Base-by-base conservation (phyloP, 2,329 filamentous ascomycete species). In the Paraphaeosphaeria sporulosa region DNA sequence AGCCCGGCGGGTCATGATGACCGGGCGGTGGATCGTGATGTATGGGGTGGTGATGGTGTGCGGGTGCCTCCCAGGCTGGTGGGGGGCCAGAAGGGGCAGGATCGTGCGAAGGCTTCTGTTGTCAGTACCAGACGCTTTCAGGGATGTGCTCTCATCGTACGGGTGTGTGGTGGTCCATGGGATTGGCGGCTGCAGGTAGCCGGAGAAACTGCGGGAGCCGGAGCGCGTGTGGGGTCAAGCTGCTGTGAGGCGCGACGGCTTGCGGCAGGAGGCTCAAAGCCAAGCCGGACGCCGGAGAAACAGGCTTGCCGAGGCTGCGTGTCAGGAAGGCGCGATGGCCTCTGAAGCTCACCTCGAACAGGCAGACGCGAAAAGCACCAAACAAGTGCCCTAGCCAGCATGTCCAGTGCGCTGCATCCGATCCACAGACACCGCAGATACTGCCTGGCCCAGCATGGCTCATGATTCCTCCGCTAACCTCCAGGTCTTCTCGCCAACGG, bases 401-500 rank as follows among this genome's bases (percentile, higher is more conserved):
- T 77, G 74, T 75, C 62, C 71, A 52, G 60, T 55, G 65, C 55
- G 52, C 60, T 57, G 52, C 57, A 63, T 60, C 60, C 57, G 23
- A 61, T 60, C 55, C 55, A 56, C 64, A 57, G 64, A 70, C 62
- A 63, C 51, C 34, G 51, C 38, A 63, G 49, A 43, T 59, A 55
- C 62, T 63, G 64, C 61, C 55, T 63, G 59, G 66, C 64, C 60
- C 73, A 76, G 65, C 66, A 79, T 79, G 76, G 75, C 76, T 60
- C 73, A 71, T 76, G 76, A 79, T 71, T 60, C 71, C 10, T 55
- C 73, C 68, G 68, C 71, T 63, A 76, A 72, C 57, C 63, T 74
- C 67, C 74, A 75, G 66, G 55, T 75, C 56, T 73, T 74, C 64
- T 95, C 93, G 64, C 93, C 93, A 72, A 88, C 92, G 76, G 94